Evolutionary conservation across 352 stramenopile genomes (phyloP).

Genomic region (Pythium diclinum): DNA sequence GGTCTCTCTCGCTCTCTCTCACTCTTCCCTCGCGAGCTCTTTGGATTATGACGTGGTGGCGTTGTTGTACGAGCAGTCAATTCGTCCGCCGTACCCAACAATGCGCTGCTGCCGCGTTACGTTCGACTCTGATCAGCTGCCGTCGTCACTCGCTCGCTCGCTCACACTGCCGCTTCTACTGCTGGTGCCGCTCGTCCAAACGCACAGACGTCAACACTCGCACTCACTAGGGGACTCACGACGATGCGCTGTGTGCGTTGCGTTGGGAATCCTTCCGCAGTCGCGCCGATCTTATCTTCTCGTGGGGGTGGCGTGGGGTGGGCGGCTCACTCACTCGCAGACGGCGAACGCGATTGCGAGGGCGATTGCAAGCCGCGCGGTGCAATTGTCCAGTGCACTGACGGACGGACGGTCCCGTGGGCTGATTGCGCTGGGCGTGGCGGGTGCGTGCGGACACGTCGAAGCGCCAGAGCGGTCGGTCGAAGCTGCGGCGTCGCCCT

Average conservation of each 20-base stretch:
- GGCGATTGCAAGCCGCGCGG: background rate
- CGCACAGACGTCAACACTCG: background rate
- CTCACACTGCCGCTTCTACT: background rate
- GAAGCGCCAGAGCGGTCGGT: constrained; percentile 4
- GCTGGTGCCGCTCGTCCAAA: background rate
- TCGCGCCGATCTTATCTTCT: background rate
- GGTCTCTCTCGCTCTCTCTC: too few species aligned
- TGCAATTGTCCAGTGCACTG: background rate
- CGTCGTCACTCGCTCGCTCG: background rate
- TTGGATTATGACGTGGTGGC: background rate
- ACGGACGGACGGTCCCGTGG: background rate
- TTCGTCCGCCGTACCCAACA: background rate
- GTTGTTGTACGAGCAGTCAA: background rate
- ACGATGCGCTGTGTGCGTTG: background rate
- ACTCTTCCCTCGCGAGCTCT: background rate
- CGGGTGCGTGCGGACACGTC: constrained; percentile 1
- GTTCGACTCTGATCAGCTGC: background rate
- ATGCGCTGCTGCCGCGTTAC: background rate
- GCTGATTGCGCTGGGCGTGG: constrained; percentile 2
- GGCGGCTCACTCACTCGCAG: background rate
- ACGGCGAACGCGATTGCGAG: background rate
- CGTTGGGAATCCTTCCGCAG: too few species aligned
- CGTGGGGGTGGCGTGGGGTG: too few species aligned
- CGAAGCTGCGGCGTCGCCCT: constrained; percentile 3
- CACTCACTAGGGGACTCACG: background rate